Base-by-base conservation (phyloP, 345 rosid species). In the Lenwebbia sp. region DNA sequence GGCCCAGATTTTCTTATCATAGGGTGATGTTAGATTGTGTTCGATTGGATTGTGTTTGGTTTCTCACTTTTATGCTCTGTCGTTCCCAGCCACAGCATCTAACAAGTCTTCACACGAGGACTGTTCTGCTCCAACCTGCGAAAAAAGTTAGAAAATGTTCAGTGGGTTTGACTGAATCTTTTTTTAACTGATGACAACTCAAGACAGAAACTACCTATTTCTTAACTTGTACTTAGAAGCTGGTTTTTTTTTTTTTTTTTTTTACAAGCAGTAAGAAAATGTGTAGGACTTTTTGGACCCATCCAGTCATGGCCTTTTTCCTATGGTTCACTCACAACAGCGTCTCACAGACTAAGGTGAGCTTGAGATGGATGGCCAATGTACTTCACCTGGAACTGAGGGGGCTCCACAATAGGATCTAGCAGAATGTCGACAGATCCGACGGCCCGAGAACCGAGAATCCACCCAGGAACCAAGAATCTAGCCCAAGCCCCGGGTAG, bases 1-100 rank as follows among this genome's bases (percentile, higher is more conserved):
- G 83, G 84, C 87, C 89, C 84, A 84, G 83, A 83, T 89, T 91
- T 89, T 91, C 90, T 86, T 47, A 85, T 53, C 70, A 21, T 51
- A 50, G 56, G 54, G 62, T 81, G 85, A 85, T 83, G 84, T 83
- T 84, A 25, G 88, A 83, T 83, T 28, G 40, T 13, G 44, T 41
- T 70, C 81, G 47, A 37, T 44, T 70, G 81, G 81, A 70, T 37
- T 37, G 13, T 37, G 14, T 37, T 70, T 21, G 47, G 40, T 70
- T 70, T 19, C 81, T 37, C 26, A 10, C 4, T 70, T 37, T 70
- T 70, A 70, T 9, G 81, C 47, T 19, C 81, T 19, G 81, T 70
- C 47, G 47, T 70, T 19, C 47, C 78, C 81, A 70, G 47, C 47
- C 81, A 37, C 81, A 70, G 81, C 47, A 70, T 70, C 81, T 70